phyloP scores from a whole-genome alignment of 2,329 filamentous ascomycete genomes.

The Rhynchosporium secalis region DNA sequence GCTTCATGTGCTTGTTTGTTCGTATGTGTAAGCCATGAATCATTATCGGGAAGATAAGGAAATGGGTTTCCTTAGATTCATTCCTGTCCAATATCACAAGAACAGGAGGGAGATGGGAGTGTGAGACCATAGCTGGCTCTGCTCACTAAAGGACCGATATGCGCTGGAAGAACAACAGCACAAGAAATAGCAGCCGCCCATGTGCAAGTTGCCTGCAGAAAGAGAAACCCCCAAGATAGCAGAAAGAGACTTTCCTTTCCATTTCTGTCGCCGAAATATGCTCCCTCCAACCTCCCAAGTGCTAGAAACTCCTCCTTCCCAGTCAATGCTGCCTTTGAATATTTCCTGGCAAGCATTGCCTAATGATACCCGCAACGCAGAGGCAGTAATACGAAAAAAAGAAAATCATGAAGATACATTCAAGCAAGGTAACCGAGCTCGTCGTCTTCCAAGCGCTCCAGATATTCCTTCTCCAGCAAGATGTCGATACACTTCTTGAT shows the following conservation, averaged over 20 bases:
- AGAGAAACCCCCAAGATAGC: constrained; percentile 11
- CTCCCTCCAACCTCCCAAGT: constrained; percentile 7
- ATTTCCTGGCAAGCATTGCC: constrained; percentile 18
- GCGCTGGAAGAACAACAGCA: constrained; percentile 10
- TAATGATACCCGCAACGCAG: constrained; percentile 19
- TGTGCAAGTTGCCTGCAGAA: constrained; percentile 23
- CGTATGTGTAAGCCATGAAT: constrained; percentile 9
- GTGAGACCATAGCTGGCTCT: background rate
- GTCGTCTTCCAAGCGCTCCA: constrained; percentile 92
- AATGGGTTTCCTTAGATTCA: constrained; percentile 1
- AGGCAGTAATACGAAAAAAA: constrained; percentile 12
- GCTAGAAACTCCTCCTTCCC: constrained; percentile 2
- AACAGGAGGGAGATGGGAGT: constrained; percentile 10
- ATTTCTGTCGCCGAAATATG: background rate
- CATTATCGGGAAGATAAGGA: constrained; percentile 11
- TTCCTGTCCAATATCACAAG: background rate
- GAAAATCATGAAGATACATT: constrained; percentile 32
- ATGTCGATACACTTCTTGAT: constrained; percentile 99
- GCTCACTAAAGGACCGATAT: constrained; percentile 1
- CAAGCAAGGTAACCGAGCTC: constrained; percentile 93
- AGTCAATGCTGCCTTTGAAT: constrained; percentile 12
- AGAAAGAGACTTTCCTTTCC: constrained; percentile 11
- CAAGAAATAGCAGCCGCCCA: constrained; percentile 23
- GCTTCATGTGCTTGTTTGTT: background rate
- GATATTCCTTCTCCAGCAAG: constrained; percentile 96